Percentiles rank a stretch among this genome's conserved stretches.
Evolutionary conservation across 495 filamentous ascomycete species (phyloP).

Genomic region (Letharia lupina): DNA sequence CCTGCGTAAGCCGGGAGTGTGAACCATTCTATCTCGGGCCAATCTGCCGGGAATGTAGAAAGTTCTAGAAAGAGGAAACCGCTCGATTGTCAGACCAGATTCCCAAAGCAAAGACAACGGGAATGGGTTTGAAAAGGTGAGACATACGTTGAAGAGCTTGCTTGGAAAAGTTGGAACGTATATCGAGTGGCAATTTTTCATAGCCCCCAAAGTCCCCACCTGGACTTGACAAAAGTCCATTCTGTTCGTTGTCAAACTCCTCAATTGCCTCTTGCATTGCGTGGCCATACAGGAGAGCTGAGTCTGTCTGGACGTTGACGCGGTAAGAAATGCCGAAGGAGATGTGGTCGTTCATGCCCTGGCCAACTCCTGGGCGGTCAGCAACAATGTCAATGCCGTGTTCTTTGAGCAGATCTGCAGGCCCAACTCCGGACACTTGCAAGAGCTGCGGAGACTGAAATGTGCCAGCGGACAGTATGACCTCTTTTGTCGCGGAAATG

Average conservation of each 20-base stretch:
- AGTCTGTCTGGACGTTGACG: constrained; percentile 25
- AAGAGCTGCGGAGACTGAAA: constrained; percentile 50
- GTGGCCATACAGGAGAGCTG: not conserved
- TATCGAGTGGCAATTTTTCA: constrained; percentile 6
- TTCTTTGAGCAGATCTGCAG: constrained; percentile 27
- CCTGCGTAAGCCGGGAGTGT: constrained; percentile 23
- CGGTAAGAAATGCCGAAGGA: constrained; percentile 10
- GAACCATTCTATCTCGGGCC: constrained; percentile 50
- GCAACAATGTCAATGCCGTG: constrained; percentile 29
- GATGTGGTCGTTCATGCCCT: constrained; percentile 35
- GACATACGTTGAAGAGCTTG: constrained; percentile 10
- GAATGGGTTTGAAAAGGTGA: too few relatives aligned
- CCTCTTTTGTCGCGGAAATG: constrained; percentile 44
- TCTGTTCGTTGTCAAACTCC: constrained; percentile 1
- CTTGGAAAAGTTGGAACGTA: constrained; percentile 9
- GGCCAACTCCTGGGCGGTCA: constrained; percentile 44
- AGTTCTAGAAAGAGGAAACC: constrained; percentile 22
- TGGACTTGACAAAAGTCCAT: constrained; percentile 12
- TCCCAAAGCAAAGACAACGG: not conserved
- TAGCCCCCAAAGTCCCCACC: constrained; percentile 13
- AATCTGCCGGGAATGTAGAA: constrained; percentile 41
- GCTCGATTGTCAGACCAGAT: not conserved
- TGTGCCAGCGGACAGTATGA: constrained; percentile 51
- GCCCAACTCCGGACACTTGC: constrained; percentile 56
- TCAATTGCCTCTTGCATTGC: not conserved